phyloP scores from a whole-genome alignment of 2,329 filamentous ascomycete species.

The Eutypa lata region DNA sequence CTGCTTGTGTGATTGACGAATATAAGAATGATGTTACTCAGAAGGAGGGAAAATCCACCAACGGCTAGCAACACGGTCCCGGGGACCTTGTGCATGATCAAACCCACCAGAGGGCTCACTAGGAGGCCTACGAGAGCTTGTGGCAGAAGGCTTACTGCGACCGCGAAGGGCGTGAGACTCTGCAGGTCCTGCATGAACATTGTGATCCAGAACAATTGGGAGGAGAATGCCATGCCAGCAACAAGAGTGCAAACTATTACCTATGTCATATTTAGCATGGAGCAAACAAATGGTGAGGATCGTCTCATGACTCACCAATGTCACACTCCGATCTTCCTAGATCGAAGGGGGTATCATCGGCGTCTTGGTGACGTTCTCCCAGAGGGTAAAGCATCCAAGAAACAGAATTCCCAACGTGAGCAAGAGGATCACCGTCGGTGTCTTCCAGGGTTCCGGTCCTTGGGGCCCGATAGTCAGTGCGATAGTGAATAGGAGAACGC shows the following conservation, averaged over 20 bases:
- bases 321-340: conserved; percentile 25
- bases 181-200: conserved; percentile 32
- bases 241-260: conserved; percentile 25
- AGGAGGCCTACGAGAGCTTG: conserved; percentile 29
- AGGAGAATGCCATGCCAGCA: conserved; percentile 30
- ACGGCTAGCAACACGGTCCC: conserved; percentile 23
- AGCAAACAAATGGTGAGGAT: neutral
- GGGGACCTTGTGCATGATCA: conserved; percentile 26
- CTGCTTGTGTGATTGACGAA: conserved; percentile 25
- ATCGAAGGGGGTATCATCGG: conserved; percentile 31
- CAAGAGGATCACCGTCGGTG: conserved; percentile 29
- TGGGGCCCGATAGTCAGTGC: conserved; percentile 30
- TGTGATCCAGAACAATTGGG: conserved; percentile 31
- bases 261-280: conserved; percentile 13
- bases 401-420: conserved; percentile 26
- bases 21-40: conserved; percentile 28
- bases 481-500: conserved; percentile 27
- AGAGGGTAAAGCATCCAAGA: conserved; percentile 28
- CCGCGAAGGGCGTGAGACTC: conserved; percentile 25
- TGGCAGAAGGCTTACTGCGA: conserved; percentile 29
- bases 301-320: conserved; percentile 26
- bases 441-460: conserved; percentile 29
- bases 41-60: conserved; percentile 20
- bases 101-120: conserved; percentile 29
- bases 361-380: conserved; percentile 26